Evolutionary conservation across 345 rosid genomes (phyloP), one percentile per base, ranked within the genome.

Genomic region (Aethionema arabicum): DNA sequence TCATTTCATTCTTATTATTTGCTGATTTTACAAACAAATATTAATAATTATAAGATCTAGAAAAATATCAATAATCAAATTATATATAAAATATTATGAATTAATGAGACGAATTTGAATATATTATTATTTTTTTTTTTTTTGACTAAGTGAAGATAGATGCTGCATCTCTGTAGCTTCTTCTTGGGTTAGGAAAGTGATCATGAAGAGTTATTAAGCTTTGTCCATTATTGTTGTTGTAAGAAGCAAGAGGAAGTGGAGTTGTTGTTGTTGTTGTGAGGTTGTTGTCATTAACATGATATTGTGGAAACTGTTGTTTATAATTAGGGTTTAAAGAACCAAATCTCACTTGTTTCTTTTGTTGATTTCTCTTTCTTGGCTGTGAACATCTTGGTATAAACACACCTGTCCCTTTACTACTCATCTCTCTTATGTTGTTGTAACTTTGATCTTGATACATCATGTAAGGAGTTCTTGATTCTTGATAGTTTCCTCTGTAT

Each of bases 341-440:
- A 12, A 75, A 39, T 80, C 86, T 83, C 63, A 78, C 87, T 72
- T 84, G 86, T 68, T 79, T 81, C 71, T 72, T 72, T 29, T 72
- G 66, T 35, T 72, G 53, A 49, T 66, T 40, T 47, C 8, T 73
- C 76, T 81, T 82, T 75, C 90, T 79, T 51, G 90, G 87, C 15
- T 79, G 88, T 29, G 84, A 74, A 51, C 83, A 76, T 73, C 63
- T 74, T 39, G 97, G 97, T 64, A 90, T 90, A 39, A 90, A 90
- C 31, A 90, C 97, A 40, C 97, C 97, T 36, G 97, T 90, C 52
- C 97, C 97, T 78, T 85, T 85, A 84, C 93, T 82, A 84, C 93
- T 82, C n/a, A n/a, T n/a, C 75, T 80, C 87, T 71, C 82, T 78
- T 70, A n/a, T 21, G 21, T 44, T 32, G 54, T 60, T 65, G 58